Evolutionary conservation across 768 basidiomycete species (phyloP), one percentile per base, ranked within the genome.

Genomic region (Hygrocybe punicea): DNA sequence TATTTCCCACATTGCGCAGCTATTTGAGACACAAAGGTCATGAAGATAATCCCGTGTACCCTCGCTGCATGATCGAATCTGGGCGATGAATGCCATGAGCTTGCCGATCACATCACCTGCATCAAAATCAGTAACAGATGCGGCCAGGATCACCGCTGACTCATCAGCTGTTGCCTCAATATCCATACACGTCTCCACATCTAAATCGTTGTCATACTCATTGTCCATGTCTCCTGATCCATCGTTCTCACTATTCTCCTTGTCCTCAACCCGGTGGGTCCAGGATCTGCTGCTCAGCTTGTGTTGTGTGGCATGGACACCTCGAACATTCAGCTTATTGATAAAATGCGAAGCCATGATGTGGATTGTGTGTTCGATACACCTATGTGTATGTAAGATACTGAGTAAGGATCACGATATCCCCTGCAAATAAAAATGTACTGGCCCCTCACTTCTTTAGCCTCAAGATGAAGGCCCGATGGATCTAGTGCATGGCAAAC

Each of bases 81-180:
- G 63, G 34, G 55, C 57, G 21, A 64, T 50, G 35, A 60, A 60
- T 4, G 63, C 63, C 37, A 64, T 51, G 5, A 60, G 19, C 53
- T 64, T 64, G 13, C 63, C 63, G n/a, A 64, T 11, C 2, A 55
- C 61, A 54, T 64, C 61, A 14, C 63, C 63, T 1, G 61, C 25
- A n/a, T 64, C 61, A 50, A 58, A 64, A 13, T 55, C 56, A 0
- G 58, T 53, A n/a, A 60, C 10, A 19, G 42, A 29, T 35, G 61
- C 51, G 17, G 29, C 53, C 17, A 46, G 47, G 19, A 62, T 53
- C 6, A 47, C 58, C 45, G 51, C 49, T 1, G 40, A 7, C 39
- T 62, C 59, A 16, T 53, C 56, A 14, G 29, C 45, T 19, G 49
- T 52, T 11, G 63, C 63, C 39, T 62, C 59, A 7, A 58, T 23